Evolutionary conservation across 768 basidiomycete species (phyloP), one percentile per base, ranked within the genome.

Genomic region (Galerina sulciceps): DNA sequence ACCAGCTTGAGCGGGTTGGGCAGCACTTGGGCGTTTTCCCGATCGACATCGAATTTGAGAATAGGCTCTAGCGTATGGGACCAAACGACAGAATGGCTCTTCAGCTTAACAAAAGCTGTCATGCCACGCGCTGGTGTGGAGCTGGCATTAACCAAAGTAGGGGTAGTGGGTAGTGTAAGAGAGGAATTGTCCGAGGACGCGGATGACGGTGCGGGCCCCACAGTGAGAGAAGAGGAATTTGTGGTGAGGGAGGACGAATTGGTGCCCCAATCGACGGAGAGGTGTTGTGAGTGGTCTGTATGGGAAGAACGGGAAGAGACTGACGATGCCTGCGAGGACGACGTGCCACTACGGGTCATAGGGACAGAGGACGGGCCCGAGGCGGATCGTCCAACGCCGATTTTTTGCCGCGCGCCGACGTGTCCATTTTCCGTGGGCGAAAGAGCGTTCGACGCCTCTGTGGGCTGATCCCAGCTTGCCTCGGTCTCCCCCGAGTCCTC

Each of bases 1-100:
- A 84, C 79, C 3, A 93, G 77, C 71, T 88, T 91, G 58, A 91
- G 79, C 10, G 84, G 82, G 65, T 79, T 83, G n/a, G 81, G 79
- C 41, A 82, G 73, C 3, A 93, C 75, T 20, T 84, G 79, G 0
- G 72, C 65, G 0, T 78, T 75, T 53, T 79, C 76, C 45, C 87
- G 79, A 46, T 86, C 81, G 8, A 92, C 77, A 59, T 84, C 81
- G 71, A 82, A 72, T 59, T 87, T 84, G 13, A 91, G 78, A 3
- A 84, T 73, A 5, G 85, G 78, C 37, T 82, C 78, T 17, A 92
- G 75, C 0, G 77, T 73, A 52, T 85, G 79, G 6, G 82, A 81
- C 88, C 89, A 93, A 10, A 71, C 68, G 11, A 88, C 85, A 8
- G 79, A 79, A 65, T 93, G 90, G 31, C 88, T 87, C 67, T 79